Base-by-base conservation (phyloP, 768 basidiomycete genomes). In the Leccinum disarticulatum region DNA sequence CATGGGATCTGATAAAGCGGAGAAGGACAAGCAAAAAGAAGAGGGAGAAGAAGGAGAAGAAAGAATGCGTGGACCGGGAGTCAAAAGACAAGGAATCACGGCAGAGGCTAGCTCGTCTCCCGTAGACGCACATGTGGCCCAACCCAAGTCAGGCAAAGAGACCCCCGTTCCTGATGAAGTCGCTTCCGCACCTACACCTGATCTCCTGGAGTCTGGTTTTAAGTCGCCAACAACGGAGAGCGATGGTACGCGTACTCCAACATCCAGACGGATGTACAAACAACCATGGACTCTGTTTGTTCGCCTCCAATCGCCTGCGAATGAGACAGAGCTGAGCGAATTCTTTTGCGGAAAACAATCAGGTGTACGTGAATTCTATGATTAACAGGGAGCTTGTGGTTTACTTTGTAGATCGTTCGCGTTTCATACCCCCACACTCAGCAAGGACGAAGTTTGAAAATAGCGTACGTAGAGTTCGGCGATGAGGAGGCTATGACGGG, bases 391-490 rank as follows among this genome's bases (percentile, higher is more conserved):
- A 6, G 41, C 28, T 13, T 28, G 46, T 52, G 47, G 25, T 55
- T 36, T 28, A 68, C 6, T 13, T 43, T 28, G 47, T 61, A 91
- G 87, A 88, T 94, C 66, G 87, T 84, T 31, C 82, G 84, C 53
- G 80, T 94, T 54, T 80, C 81, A 60, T 80, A 87, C 59, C 90
- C 89, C 0, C 63, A 74, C 35, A 72, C 63, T 13, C 79, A 74
- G 64, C 65, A 74, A 4, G 82, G 83, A 10, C 83, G 86, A 50
- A 74, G 79, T 30, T 76, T 75, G 56, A 84, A 81, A 64, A 78
- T 93, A 58, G 91, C 87, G 2, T 97, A 93, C 69, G 84, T 97
- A 55, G 95, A 96, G 69, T 97, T 96, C 73, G 88, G 85, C 4
- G 90, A 92, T 66, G 93, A 95, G 67, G 90, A 89, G 50, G 79